Evolutionary conservation across 1,284 basidiomycete species (phyloP).

Genomic region (Peniophora sp.): DNA sequence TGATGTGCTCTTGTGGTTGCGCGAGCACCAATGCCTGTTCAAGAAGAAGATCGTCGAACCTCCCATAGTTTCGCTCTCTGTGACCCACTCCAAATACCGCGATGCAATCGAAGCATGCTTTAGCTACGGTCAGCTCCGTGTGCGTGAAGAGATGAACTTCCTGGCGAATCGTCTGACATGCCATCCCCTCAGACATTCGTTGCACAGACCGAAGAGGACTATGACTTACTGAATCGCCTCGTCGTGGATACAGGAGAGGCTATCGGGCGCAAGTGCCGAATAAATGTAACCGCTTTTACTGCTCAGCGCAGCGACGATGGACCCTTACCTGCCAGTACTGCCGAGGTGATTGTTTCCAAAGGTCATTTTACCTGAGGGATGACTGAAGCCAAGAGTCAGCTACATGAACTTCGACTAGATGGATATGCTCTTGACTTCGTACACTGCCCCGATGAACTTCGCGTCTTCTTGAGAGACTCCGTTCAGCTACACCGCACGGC

Average conservation of each 20-base stretch:
- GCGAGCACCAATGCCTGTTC: constrained; percentile 62
- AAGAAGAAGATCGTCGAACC: constrained; percentile 83
- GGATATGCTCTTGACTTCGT: constrained; percentile 79
- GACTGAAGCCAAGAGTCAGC: too few relatives aligned
- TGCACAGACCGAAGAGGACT: constrained; percentile 80
- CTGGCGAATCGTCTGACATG: not conserved
- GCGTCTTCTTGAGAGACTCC: constrained; percentile 56
- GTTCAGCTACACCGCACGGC: constrained; percentile 61
- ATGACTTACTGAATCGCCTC: constrained; percentile 55
- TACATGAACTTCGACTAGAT: constrained; percentile 65
- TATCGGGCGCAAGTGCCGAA: constrained; percentile 42
- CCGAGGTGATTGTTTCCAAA: too few relatives aligned
- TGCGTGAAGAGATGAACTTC: constrained; percentile 17
- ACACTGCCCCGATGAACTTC: constrained; percentile 57
- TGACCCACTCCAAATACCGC: constrained; percentile 59
- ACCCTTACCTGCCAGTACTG: too few relatives aligned
- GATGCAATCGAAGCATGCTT: constrained; percentile 77
- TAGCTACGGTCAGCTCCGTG: constrained; percentile 51
- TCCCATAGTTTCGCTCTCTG: constrained; percentile 62
- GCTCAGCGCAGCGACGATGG: too few relatives aligned
- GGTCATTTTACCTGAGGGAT: too few relatives aligned
- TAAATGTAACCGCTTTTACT: too few relatives aligned
- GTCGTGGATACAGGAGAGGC: constrained; percentile 55
- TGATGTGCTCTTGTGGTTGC: constrained; percentile 72
- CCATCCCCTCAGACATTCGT: constrained; percentile 67